These are phyloP conservation scores for Colletotrichum viniferum DNA, from an alignment of 2,329 filamentous ascomycete genomes.

Conservation along the genomic window DNA sequence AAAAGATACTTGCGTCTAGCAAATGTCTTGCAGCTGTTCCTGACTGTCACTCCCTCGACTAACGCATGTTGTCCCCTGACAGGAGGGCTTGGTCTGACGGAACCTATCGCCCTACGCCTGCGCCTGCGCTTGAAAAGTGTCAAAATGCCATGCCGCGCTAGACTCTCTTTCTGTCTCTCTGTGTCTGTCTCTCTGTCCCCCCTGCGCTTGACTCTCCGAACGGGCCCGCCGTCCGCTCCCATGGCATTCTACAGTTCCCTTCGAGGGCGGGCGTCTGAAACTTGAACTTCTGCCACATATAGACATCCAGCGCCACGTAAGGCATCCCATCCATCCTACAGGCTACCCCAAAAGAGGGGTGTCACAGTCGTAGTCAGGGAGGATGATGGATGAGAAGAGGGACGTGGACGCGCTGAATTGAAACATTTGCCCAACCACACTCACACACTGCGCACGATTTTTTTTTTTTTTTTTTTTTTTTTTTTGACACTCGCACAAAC, in stretches of 20 bases:
- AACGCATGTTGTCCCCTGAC: conserved; percentile 10
- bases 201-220: background rate
- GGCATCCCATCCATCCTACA: background rate
- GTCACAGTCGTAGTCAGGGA: background rate
- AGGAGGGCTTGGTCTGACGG: background rate
- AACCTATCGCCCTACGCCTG: background rate
- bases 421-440: conserved; percentile 17
- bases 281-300: background rate
- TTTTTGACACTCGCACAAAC: background rate
- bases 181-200: background rate
- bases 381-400: background rate
- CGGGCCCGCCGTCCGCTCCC: background rate
- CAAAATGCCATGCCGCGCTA: background rate
- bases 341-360: background rate
- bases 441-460: conserved; percentile 2
- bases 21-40: background rate
- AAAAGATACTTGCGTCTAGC: background rate
- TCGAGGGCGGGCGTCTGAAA: background rate
- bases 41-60: conserved; percentile 2
- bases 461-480: background rate
- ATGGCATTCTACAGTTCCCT: background rate
- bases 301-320: background rate
- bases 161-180: background rate
- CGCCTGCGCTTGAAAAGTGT: background rate
- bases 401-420: background rate